Evolutionary conservation across 495 filamentous ascomycete genomes (phyloP).

Genomic region (Penicillium ochrochloron): DNA sequence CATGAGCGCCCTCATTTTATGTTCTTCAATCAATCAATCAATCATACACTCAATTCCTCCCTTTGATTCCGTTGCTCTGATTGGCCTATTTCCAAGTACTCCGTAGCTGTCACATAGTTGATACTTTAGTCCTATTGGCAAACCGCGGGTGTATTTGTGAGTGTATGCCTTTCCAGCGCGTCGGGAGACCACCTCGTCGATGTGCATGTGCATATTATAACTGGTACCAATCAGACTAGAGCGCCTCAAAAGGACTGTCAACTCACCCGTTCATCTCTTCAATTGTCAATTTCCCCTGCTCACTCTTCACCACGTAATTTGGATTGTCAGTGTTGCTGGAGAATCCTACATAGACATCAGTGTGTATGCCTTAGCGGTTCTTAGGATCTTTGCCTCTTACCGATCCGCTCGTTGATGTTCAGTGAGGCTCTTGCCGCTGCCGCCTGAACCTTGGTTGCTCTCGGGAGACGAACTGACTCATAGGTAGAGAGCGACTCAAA

Average conservation of each 20-base stretch:
- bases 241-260: neutral
- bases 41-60: too few species aligned
- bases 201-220: neutral
- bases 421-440: slow-evolving; percentile 50
- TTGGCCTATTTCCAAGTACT: too few species aligned
- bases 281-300: slow-evolving; percentile 52
- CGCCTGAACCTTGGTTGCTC: slow-evolving; percentile 48
- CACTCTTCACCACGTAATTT: slow-evolving; percentile 49
- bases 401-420: slow-evolving; percentile 56
- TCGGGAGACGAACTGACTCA: slow-evolving; percentile 47
- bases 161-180: neutral
- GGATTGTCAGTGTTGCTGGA: slow-evolving; percentile 47
- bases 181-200: neutral
- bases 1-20: too few species aligned
- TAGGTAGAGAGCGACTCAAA: slow-evolving; percentile 44
- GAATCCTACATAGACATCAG: slow-evolving; percentile 37
- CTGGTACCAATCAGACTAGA: neutral
- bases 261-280: slow-evolving; percentile 58
- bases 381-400: slow-evolving; percentile 33
- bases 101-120: too few species aligned
- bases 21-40: too few species aligned
- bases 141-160: slow-evolving; percentile 2
- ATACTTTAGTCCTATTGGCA: slow-evolving; percentile 5
- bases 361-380: neutral
- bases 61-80: too few species aligned